phyloP scores from a whole-genome alignment of 805 yeast genomes.

The Wickerhamomyces canadensis region DNA sequence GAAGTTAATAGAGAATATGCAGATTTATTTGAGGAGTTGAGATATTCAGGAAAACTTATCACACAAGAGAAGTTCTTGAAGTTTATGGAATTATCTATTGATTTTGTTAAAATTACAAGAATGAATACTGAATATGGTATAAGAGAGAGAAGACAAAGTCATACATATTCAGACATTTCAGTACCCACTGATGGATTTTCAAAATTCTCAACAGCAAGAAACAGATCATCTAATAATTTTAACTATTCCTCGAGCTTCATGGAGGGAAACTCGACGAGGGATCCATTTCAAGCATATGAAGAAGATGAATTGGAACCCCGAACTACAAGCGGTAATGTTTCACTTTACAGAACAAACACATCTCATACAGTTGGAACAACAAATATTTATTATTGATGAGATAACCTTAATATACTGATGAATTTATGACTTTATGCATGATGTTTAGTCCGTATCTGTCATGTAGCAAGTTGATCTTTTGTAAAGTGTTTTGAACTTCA shows the following conservation, averaged over 20 bases:
- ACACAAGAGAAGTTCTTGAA: constrained; percentile 52
- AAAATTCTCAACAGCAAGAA: constrained; percentile 2
- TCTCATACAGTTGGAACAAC: constrained; percentile 7
- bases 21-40: constrained; percentile 55
- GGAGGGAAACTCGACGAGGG: neutral
- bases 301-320: neutral
- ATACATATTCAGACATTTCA: constrained; percentile 6
- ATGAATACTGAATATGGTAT: constrained; percentile 4
- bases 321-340: neutral
- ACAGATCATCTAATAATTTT: constrained; percentile 2
- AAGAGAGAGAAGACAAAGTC: neutral
- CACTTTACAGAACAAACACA: constrained; percentile 2
- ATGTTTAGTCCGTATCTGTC: constrained; percentile 23
- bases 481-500: constrained; percentile 1
- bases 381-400: constrained; percentile 3
- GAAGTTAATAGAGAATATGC: constrained; percentile 30
- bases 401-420: neutral
- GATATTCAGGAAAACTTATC: constrained; percentile 61
- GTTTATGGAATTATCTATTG: constrained; percentile 45
- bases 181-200: constrained; percentile 8
- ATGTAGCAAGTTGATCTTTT: constrained; percentile 6
- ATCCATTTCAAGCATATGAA: neutral
- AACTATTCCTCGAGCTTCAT: neutral
- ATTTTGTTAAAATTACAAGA: constrained; percentile 24
- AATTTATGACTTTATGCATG: neutral